Evolutionary conservation across 768 basidiomycete species (phyloP).

Genomic region (Phylloporus rhodoxanthus): DNA sequence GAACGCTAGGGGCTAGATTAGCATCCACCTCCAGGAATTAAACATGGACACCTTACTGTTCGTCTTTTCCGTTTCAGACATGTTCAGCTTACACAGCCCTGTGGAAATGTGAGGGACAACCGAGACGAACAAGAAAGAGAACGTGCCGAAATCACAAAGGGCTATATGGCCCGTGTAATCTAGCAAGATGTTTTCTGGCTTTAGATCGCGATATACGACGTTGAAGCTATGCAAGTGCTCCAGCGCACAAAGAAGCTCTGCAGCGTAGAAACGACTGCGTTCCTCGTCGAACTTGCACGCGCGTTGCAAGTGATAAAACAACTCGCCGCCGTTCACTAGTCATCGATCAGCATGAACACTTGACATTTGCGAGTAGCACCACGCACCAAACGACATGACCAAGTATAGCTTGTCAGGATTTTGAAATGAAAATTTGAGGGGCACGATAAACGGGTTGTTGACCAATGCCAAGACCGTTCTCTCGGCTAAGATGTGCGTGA

Average conservation of each 20-base stretch:
- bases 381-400: conserved; percentile 89
- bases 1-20: conserved; percentile 55
- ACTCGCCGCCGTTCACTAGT: conserved; percentile 90
- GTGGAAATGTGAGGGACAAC: background rate
- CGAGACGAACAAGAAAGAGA: background rate
- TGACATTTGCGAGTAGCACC: background rate
- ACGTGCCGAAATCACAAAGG: conserved; percentile 86
- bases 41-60: conserved; percentile 59
- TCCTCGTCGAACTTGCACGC: conserved; percentile 95
- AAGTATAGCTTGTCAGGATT: conserved; percentile 95
- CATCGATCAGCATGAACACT: background rate
- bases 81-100: conserved; percentile 92
- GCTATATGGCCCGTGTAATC: conserved; percentile 99
- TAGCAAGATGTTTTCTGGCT: conserved; percentile 95
- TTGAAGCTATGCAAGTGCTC: conserved; percentile 98
- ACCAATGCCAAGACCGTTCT: conserved; percentile 94
- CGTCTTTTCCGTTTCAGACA: conserved; percentile 96
- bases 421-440: conserved; percentile 98
- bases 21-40: background rate
- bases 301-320: conserved; percentile 95
- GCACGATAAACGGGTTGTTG: conserved; percentile 98
- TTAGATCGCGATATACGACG: conserved; percentile 96
- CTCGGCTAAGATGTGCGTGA: conserved; percentile 96
- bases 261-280: conserved; percentile 93
- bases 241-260: conserved; percentile 90